Percentiles rank a stretch among this genome's conserved stretches.
Conservation (phyloP, 495 filamentous ascomycete genomes). For the Penicillium samsonianum region DNA sequence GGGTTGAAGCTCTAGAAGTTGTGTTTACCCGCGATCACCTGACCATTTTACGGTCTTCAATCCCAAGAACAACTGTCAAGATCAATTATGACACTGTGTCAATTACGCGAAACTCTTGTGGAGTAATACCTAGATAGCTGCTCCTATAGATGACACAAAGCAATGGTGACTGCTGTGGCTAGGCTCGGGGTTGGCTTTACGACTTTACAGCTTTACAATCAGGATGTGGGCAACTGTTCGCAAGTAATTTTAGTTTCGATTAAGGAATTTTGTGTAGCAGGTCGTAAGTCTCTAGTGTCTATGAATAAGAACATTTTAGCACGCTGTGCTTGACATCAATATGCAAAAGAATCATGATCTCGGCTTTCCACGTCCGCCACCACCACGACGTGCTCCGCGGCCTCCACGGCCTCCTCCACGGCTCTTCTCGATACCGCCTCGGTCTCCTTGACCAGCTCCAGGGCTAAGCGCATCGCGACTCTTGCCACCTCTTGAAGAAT, state of each 20-base stretch:
- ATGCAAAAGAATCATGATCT: slow-evolving; percentile 8
- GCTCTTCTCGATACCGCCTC: slow-evolving; percentile 28
- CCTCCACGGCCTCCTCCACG: slow-evolving; percentile 26
- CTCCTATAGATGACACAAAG: background rate
- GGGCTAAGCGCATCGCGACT: slow-evolving; percentile 35
- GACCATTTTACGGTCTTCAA: background rate
- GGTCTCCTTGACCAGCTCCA: slow-evolving; percentile 31
- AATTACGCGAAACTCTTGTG: background rate
- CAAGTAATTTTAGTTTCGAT: background rate
- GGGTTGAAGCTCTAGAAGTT: slow-evolving; percentile 11
- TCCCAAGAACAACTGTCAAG: slow-evolving; percentile 12
- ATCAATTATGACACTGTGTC: slow-evolving; percentile 14
- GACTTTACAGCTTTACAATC: background rate
- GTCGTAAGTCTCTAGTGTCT: slow-evolving; percentile 9
- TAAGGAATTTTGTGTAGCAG: slow-evolving; percentile 3
- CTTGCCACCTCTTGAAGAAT: slow-evolving; percentile 21
- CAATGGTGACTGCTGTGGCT: background rate
- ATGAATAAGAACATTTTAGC: background rate
- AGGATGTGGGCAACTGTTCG: background rate
- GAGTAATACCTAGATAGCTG: background rate
- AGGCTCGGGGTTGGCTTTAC: background rate
- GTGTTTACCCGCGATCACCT: slow-evolving; percentile 8
- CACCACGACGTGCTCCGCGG: slow-evolving; percentile 17
- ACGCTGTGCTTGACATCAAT: background rate
- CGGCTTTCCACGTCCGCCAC: slow-evolving; percentile 22